Evolutionary conservation across 371 early-diverging fungal genomes (phyloP), one percentile per base, ranked within the genome.

Genomic region (Blakeslea trispora): DNA sequence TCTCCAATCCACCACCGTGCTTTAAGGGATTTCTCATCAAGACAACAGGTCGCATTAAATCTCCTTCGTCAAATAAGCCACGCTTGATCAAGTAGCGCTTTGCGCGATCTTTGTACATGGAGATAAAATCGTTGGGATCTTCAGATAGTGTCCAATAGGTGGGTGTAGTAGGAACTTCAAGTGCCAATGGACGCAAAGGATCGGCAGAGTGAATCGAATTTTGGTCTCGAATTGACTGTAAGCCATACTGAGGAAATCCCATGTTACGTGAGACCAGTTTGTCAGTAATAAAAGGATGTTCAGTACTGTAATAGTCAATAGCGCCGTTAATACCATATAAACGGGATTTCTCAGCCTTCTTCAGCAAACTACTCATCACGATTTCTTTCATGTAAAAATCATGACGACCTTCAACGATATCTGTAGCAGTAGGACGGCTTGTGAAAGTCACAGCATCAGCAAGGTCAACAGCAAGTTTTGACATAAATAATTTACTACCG

Each of bases 311-410:
- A 45, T 79, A 82, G 46, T 87, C 84, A 17, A 87, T 60, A n/a
- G 82, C 87, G 51, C 81, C 82, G 35, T 78, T 81, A 39, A 87
- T 81, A 13, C 87, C 87, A 53, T 81, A 69, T 50, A 85, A 82
- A 17, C 79, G 68, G 11, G 68, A 65, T 37, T 66, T 64, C 31
- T 79, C 76, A 7, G 78, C 81, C 49, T 81, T 81, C 21, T 69
- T 71, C 35, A 85, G 56, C 15, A 87, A 50, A 34, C 74, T 71
- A 40, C 79, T 78, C 66, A 87, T 82, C 19, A 85, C 76, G 8
- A 87, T 63, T 53, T 87, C 87, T 44, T 85, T 85, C 43, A 83
- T 67, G 43, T 79, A 77, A 57, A 87, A 83, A 44, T 84, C 81
- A 39, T 72, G 57, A 6, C 73, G 66, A 4, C 85, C 85, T 53